phyloP scores from a whole-genome alignment of 1,284 basidiomycete species.

The Bjerkandera adusta region DNA sequence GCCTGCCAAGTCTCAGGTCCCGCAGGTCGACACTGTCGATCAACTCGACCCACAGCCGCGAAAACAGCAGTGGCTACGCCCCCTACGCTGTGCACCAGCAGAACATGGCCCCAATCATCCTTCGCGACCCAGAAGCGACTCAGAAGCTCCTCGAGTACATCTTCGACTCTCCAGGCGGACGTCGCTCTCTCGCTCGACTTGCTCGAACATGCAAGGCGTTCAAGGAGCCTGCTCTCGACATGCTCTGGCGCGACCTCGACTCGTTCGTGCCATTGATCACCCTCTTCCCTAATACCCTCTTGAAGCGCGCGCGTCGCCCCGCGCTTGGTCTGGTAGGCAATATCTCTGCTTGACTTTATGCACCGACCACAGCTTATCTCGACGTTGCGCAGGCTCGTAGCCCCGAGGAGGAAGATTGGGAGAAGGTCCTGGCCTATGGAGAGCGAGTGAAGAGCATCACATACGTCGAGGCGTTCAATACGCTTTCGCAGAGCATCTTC shows the following conservation, averaged over 20 bases:
- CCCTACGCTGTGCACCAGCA: constrained; percentile 45
- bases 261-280: constrained; percentile 68
- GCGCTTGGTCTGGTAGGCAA: constrained; percentile 70
- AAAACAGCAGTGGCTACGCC: constrained; percentile 36
- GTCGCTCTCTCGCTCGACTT: constrained; percentile 56
- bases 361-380: constrained; percentile 9
- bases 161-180: constrained; percentile 62
- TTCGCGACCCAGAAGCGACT: constrained; percentile 61
- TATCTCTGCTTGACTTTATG: constrained; percentile 13
- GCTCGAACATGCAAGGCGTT: constrained; percentile 71
- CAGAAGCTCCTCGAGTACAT: constrained; percentile 67
- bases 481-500: constrained; percentile 62
- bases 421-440: constrained; percentile 58
- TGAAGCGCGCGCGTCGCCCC: constrained; percentile 67
- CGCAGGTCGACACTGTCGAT: constrained; percentile 29
- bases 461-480: constrained; percentile 66
- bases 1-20: constrained; percentile 38
- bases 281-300: constrained; percentile 61
- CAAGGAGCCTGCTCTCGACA: constrained; percentile 66
- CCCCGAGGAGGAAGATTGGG: constrained; percentile 67
- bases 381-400: constrained; percentile 45
- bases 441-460: constrained; percentile 62
- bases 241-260: constrained; percentile 76
- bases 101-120: constrained; percentile 53
- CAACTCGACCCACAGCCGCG: constrained; percentile 28